Evolutionary conservation across 1,284 basidiomycete species (phyloP), one percentile per base, ranked within the genome.

Genomic region (Ustilago trichophora): DNA sequence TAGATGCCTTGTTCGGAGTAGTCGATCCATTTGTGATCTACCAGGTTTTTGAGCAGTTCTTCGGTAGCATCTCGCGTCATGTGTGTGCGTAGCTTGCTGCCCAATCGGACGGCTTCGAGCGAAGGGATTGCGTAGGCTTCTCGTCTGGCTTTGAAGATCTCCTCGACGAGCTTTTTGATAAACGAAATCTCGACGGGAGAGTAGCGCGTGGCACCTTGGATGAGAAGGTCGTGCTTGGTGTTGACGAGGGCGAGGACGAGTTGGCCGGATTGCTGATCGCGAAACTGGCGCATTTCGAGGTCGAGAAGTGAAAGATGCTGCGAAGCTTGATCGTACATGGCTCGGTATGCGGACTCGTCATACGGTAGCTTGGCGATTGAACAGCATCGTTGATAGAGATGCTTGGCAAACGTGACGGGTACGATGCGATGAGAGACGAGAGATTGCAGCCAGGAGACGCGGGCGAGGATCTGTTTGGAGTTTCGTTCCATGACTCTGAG

Each of bases 61-160:
- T 93, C 90, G 1, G 87, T 89, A 62, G 89, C 89, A 5, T 87
- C 84, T 80, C 91, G 90, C 43, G 87, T 87, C 85, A 93, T 88
- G 57, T 84, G 88, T 0, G 87, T 63, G 38, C 90, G 82, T 27
- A 84, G 76, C 82, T 91, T 90, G 45, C 89, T 87, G 2, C 55
- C 65, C 22, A 65, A 32, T n/a, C 59, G 18, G 2, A 67, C 47
- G 13, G 91, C 91, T 4, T 87, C 88, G 22, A 90, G 82, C 3
- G 90, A 90, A 0, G 89, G 88, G 4, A 92, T 85, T 6, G 88
- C 90, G 78, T 86, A 94, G 0, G 89, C 84, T 72, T 90, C 87
- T 35, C 86, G 85, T 7, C 88, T 87, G 8, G 91, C 89, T 12
- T 89, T 85, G 86, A 93, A 90, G 74, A 94, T 93, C 83, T 90